Conservation (phyloP, 768 basidiomycete genomes). For the Omphalotus guepiniiformis region DNA sequence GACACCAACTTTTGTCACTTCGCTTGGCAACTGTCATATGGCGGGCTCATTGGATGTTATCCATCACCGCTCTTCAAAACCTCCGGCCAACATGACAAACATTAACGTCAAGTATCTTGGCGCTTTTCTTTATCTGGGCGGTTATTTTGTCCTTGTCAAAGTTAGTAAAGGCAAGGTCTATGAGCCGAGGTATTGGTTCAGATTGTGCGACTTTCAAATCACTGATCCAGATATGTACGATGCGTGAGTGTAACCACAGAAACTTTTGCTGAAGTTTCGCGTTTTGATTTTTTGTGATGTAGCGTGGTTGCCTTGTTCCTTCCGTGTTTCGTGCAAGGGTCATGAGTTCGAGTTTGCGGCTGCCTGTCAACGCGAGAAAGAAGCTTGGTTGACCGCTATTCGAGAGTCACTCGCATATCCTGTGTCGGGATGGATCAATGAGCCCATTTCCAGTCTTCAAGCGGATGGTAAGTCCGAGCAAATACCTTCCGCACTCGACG, state of each 20-base stretch:
- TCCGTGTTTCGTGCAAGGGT: conserved; percentile 65
- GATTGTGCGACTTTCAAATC: conserved; percentile 67
- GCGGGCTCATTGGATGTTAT: conserved; percentile 89
- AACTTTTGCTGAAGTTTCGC: conserved; percentile 77
- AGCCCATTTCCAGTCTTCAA: conserved; percentile 62
- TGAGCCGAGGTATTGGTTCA: conserved; percentile 88
- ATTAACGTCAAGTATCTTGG: conserved; percentile 84
- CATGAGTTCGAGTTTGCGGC: conserved; percentile 86
- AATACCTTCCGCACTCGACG: conserved; percentile 30
- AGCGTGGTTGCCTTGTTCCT: conserved; percentile 81
- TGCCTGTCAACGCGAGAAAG: conserved; percentile 79
- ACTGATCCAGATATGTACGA: conserved; percentile 61
- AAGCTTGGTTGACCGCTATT: conserved; percentile 78
- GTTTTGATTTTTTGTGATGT: conserved; percentile 5
- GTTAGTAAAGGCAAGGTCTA: conserved; percentile 77
- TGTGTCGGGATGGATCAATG: conserved; percentile 45
- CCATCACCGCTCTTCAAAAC: conserved; percentile 51
- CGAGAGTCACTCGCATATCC: conserved; percentile 43
- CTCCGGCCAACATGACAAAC: conserved; percentile 39
- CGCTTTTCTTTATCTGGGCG: conserved; percentile 83
- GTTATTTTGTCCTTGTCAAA: conserved; percentile 85
- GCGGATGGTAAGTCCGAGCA: conserved; percentile 39
- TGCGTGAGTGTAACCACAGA: no score
- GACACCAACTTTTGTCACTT: conserved; percentile 58
- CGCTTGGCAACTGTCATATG: conserved; percentile 73